These are phyloP conservation scores for Albatrellus ellisii DNA, from an alignment of 768 basidiomycete species.

Conservation along the genomic window DNA sequence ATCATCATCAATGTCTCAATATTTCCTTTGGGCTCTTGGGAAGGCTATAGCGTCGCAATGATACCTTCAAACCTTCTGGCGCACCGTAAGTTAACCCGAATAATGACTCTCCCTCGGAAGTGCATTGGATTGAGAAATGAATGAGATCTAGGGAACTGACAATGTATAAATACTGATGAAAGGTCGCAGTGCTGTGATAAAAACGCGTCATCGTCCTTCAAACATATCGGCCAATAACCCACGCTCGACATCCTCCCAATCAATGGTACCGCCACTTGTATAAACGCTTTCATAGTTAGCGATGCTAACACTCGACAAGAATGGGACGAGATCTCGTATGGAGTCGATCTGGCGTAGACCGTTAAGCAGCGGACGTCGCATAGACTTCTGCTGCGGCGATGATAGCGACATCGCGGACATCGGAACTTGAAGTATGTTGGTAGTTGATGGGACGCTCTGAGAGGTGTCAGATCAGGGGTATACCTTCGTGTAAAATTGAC, in stretches of 20 bases:
- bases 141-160: too few species aligned
- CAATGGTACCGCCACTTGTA: slow-evolving; percentile 63
- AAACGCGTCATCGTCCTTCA: slow-evolving; percentile 53
- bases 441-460: not conserved
- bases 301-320: slow-evolving; percentile 85
- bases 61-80: too few species aligned
- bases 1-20: too few species aligned
- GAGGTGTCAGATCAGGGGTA: not conserved
- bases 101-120: too few species aligned
- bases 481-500: not conserved
- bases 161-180: too few species aligned
- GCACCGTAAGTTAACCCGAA: too few species aligned
- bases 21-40: too few species aligned
- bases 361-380: slow-evolving; percentile 66
- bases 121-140: too few species aligned
- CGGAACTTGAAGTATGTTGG: not conserved
- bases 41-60: too few species aligned
- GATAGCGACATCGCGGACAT: slow-evolving; percentile 6
- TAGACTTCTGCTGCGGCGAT: slow-evolving; percentile 27
- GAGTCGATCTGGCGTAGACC: slow-evolving; percentile 65
- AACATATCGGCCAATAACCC: slow-evolving; percentile 83
- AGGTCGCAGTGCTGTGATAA: too few species aligned
- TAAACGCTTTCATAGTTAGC: slow-evolving; percentile 87
- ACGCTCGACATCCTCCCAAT: slow-evolving; percentile 83
- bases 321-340: slow-evolving; percentile 74